phyloP scores from a whole-genome alignment of 495 filamentous ascomycete genomes.

The Penicillium paradoxum region DNA sequence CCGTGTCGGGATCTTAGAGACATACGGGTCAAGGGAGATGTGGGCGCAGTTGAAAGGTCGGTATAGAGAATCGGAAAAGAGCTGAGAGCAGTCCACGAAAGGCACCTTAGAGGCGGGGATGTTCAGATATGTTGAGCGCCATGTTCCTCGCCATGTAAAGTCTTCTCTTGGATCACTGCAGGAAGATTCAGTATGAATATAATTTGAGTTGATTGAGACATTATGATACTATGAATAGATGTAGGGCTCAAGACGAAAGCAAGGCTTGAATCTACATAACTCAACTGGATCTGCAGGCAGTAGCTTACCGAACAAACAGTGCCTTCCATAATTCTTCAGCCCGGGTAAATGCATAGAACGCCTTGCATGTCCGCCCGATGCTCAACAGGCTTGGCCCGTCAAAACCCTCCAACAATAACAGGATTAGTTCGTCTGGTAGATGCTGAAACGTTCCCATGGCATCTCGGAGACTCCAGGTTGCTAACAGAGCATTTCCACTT shows the following conservation, averaged over 20 bases:
- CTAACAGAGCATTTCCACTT: slow-evolving; percentile 75
- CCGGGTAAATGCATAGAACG: slow-evolving; percentile 80
- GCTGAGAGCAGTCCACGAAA: slow-evolving; percentile 55
- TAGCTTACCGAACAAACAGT: slow-evolving; percentile 77
- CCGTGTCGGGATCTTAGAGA: slow-evolving; percentile 59
- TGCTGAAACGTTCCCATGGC: slow-evolving; percentile 56
- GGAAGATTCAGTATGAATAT: background rate
- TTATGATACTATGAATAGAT: background rate
- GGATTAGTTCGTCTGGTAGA: slow-evolving; percentile 78
- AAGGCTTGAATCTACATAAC: background rate
- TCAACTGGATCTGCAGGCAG: slow-evolving; percentile 2
- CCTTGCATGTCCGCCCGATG: slow-evolving; percentile 80
- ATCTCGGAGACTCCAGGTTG: slow-evolving; percentile 59
- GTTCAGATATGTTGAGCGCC: slow-evolving; percentile 74
- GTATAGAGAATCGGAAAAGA: slow-evolving; percentile 91
- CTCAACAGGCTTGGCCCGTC: slow-evolving; percentile 56
- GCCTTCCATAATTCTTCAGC: slow-evolving; percentile 89
- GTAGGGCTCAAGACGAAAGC: background rate
- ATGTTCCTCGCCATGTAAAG: slow-evolving; percentile 77
- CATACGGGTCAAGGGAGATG: slow-evolving; percentile 59
- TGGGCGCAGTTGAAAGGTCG: slow-evolving; percentile 89
- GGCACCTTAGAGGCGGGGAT: slow-evolving; percentile 54
- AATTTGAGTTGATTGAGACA: background rate
- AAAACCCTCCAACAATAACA: slow-evolving; percentile 69
- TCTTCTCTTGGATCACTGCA: slow-evolving; percentile 36